Percentiles rank a stretch among this genome's conserved stretches.
Conservation (phyloP, 768 basidiomycete genomes). For the Leccinum ochraceum region DNA sequence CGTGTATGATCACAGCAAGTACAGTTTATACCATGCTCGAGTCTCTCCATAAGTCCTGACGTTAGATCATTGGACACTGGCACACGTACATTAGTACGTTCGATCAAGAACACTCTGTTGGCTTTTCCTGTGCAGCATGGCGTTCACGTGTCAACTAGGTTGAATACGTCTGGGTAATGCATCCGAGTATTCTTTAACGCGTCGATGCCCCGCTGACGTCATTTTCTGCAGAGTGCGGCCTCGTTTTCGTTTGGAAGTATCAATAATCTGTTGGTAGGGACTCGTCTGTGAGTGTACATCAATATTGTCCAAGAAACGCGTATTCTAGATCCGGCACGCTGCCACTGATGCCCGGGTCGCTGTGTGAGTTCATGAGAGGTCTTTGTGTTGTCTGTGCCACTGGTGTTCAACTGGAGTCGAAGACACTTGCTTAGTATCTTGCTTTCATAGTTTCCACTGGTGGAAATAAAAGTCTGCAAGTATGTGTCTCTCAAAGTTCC, state of each 20-base stretch:
- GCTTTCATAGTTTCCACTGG: conserved; percentile 13
- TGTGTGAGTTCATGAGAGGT: conserved; percentile 15
- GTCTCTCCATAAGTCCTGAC: background rate
- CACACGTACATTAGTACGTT: conserved; percentile 12
- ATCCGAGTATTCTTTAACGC: background rate
- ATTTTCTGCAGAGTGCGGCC: background rate
- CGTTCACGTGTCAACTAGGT: conserved; percentile 7
- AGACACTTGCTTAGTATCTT: background rate
- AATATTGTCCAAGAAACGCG: background rate
- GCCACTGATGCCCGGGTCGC: conserved; percentile 11
- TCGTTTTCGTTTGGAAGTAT: background rate
- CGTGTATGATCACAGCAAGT: conserved; percentile 15
- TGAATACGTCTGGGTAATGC: conserved; percentile 18
- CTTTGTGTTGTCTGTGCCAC: background rate
- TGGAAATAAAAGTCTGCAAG: background rate
- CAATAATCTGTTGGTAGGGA: conserved; percentile 10
- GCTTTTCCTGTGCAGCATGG: background rate
- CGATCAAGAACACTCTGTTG: conserved; percentile 7
- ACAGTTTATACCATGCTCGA: background rate
- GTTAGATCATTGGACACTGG: background rate
- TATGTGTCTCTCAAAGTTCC: conserved; percentile 1
- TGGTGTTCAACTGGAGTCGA: background rate
- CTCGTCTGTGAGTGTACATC: background rate
- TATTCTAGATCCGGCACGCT: conserved; percentile 23
- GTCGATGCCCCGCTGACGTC: background rate